These are phyloP conservation scores for Metschnikowia cerradonensis DNA, from an alignment of 805 yeast genomes.

Conservation along the genomic window DNA sequence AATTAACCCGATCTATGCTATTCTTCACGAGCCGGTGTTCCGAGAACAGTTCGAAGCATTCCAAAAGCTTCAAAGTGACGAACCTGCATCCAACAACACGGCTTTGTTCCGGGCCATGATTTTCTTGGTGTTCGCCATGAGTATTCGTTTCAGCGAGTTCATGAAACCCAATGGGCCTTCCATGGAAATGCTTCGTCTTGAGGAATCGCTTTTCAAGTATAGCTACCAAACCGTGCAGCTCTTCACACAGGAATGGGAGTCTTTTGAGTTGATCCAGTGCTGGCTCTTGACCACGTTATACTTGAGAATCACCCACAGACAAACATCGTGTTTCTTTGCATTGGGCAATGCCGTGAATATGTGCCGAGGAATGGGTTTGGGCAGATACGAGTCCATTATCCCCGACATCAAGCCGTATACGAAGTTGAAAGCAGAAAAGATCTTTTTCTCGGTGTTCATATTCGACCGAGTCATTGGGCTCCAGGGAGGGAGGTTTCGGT, in stretches of 20 bases:
- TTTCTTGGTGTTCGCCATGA: conserved; percentile 44
- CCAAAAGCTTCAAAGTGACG: conserved; percentile 8
- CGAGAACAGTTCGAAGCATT: conserved; percentile 43
- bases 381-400: conserved; percentile 22
- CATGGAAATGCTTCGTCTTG: conserved; percentile 28
- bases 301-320: conserved; percentile 42
- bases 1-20: conserved; percentile 50
- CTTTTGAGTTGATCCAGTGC: conserved; percentile 47
- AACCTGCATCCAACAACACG: conserved; percentile 28
- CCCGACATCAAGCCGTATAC: conserved; percentile 35
- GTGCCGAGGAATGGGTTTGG: conserved; percentile 43
- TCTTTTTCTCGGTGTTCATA: conserved; percentile 53
- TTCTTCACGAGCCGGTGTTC: conserved; percentile 52
- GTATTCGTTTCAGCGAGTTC: conserved; percentile 50
- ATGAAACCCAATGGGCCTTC: conserved; percentile 18
- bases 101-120: conserved; percentile 51
- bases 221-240: conserved; percentile 35
- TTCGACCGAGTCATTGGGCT: conserved; percentile 51
- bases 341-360: conserved; percentile 41
- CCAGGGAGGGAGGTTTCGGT: conserved; percentile 47
- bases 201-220: conserved; percentile 41
- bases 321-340: conserved; percentile 40
- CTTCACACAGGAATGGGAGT: conserved; percentile 49
- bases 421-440: conserved; percentile 43
- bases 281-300: conserved; percentile 46